A percentile compares a stretch with the other conserved stretches of the same genome.
Evolutionary conservation across 2,329 filamentous ascomycete species (phyloP).

Genomic region (Claviceps maximensis): DNA sequence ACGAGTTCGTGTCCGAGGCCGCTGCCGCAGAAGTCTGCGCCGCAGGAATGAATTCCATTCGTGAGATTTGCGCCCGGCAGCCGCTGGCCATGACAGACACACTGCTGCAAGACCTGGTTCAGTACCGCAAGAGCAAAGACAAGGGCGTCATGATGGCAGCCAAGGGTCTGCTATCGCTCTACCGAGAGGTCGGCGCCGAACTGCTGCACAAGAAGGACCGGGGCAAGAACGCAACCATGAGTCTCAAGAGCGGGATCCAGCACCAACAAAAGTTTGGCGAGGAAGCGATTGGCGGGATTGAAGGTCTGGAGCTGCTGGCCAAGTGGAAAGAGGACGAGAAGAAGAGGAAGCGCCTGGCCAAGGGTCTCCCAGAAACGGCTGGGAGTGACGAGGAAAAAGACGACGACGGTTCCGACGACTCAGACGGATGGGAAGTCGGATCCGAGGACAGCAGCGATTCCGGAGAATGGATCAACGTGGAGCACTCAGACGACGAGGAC

Average conservation of each 20-base stretch:
- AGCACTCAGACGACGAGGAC: conserved; percentile 55
- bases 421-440: conserved; percentile 47
- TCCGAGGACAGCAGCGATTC: conserved; percentile 50
- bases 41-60: conserved; percentile 85
- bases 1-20: conserved; percentile 95
- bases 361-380: conserved; percentile 50
- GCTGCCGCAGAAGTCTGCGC: conserved; percentile 81
- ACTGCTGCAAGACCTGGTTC: conserved; percentile 85
- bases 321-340: conserved; percentile 89
- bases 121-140: conserved; percentile 94
- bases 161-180: conserved; percentile 79
- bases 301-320: conserved; percentile 81
- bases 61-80: conserved; percentile 85
- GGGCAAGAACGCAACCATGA: conserved; percentile 81
- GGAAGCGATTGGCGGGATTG: conserved; percentile 66
- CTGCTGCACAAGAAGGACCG: conserved; percentile 81
- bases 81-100: conserved; percentile 95
- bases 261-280: conserved; percentile 74
- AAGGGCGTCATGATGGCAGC: conserved; percentile 99
- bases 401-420: conserved; percentile 38
- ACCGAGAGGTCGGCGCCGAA: conserved; percentile 81
- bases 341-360: conserved; percentile 56
- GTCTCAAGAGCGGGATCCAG: conserved; percentile 60
- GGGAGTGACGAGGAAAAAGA: conserved; percentile 47
- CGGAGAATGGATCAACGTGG: conserved; percentile 88